Evolutionary conservation across 2,329 filamentous ascomycete genomes (phyloP), one percentile per base, ranked within the genome.

Genomic region (Ophiostoma sp.): DNA sequence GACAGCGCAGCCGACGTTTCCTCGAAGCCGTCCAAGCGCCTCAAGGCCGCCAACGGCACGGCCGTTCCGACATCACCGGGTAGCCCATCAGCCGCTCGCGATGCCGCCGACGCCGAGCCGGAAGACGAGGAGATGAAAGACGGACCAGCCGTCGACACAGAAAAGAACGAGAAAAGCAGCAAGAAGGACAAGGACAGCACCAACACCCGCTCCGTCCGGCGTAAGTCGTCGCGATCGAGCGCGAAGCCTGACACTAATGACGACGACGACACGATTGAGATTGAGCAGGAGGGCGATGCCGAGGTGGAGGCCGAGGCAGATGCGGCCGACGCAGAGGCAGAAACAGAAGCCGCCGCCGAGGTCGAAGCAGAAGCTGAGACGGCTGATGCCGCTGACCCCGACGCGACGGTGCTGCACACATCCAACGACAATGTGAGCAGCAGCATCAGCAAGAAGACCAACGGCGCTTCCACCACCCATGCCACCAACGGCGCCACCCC

Each of bases 1-100:
- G 85, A 86, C 25, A 82, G 75, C 19, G 81, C 82, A 57, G 81
- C 85, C 36, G 84, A 84, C 31, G 81, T 83, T 25, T 76, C 81
- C 22, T 83, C 83, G 22, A 76, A 76, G 36, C 84, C 85, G 9
- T 80, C 84, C 17, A 85, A 88, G 80, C 84, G 86, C 55, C 82
- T 85, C 74, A 85, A 85, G 77, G 76, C 84, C 22, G 83, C 83
- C 68, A 82, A 80, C 72, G 82, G 82, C 33, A 86, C 85, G 31
- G 84, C 82, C 31, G 82, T 84, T 11, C 66, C 66, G 42, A 85
- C 85, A 12, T 84, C 85, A 0, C 83, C 84, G 19, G 79, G 83
- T 12, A 79, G 84, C 28, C 81, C 79, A 28, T 45, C n/a, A 6
- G n/a, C 61, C 4, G 36, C 36, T 3, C 61, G 61, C 36, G 61